Evolutionary conservation across 2,329 filamentous ascomycete genomes (phyloP).

Genomic region (Ascomycota sp.): DNA sequence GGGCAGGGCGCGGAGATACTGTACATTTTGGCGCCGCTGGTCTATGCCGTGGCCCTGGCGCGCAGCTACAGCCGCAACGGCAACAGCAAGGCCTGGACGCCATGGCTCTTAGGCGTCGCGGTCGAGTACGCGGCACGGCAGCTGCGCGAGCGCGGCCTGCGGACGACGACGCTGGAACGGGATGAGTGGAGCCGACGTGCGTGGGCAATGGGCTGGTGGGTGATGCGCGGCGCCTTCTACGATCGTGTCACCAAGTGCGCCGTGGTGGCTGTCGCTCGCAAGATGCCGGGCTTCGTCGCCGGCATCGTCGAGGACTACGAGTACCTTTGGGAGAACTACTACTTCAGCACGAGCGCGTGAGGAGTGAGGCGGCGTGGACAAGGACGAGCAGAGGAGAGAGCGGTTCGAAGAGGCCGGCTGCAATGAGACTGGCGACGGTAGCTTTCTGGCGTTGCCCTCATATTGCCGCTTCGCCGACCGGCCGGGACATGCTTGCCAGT

Average conservation of each 20-base stretch:
- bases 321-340: constrained; percentile 95
- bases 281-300: constrained; percentile 61
- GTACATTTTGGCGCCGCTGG: constrained; percentile 72
- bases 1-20: constrained; percentile 70
- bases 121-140: constrained; percentile 83
- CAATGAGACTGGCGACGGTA: no score
- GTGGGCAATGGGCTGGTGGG: constrained; percentile 89
- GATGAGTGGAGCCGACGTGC: constrained; percentile 78
- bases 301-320: constrained; percentile 90
- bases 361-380: neutral
- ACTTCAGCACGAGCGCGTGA: constrained; percentile 47
- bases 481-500: no score
- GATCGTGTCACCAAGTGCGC: constrained; percentile 70
- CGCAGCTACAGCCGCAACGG: no score
- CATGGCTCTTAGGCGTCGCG: constrained; percentile 71
- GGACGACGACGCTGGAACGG: constrained; percentile 70
- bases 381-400: no score
- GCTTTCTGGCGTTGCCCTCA: no score
- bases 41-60: constrained; percentile 73
- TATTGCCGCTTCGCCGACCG: no score
- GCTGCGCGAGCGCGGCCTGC: constrained; percentile 50
- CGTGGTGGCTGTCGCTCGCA: constrained; percentile 51
- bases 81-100: constrained; percentile 67
- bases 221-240: constrained; percentile 92
- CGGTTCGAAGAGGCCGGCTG: neutral